Percentiles rank a stretch among this genome's conserved stretches.
phyloP scores from a whole-genome alignment of 306 rosid genomes.

The Spatholobus suberectus region DNA sequence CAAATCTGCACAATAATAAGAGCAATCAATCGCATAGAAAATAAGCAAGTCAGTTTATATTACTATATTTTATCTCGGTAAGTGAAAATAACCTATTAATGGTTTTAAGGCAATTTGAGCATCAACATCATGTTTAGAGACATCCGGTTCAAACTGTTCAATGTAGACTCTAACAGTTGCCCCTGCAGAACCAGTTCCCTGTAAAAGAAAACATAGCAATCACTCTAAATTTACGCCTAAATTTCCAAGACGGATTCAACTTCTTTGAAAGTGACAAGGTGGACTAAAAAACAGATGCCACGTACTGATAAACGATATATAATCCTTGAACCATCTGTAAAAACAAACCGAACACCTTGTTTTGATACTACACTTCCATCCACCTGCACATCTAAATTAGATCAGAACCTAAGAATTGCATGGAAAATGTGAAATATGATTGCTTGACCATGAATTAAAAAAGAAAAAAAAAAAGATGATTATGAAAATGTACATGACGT shows the following conservation, averaged over 20 bases:
- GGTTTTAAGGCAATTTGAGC: constrained; percentile 93
- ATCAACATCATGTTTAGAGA: constrained; percentile 77
- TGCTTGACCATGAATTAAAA: constrained; percentile 28
- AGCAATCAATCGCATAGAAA: background rate
- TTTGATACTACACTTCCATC: constrained; percentile 89
- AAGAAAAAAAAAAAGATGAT: background rate
- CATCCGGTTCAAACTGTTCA: constrained; percentile 87
- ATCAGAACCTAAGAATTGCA: constrained; percentile 11
- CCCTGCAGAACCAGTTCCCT: constrained; percentile 99
- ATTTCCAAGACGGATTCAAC: constrained; percentile 21
- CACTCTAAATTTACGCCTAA: constrained; percentile 9
- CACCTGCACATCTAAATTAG: constrained; percentile 56
- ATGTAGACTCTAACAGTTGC: constrained; percentile 93
- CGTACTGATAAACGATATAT: constrained; percentile 94
- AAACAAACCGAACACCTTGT: constrained; percentile 96
- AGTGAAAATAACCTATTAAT: constrained; percentile 67
- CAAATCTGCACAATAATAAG: constrained; percentile 65
- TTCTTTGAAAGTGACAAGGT: background rate
- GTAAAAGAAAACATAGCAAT: constrained; percentile 36
- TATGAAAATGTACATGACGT: constrained; percentile 12
- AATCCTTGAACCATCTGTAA: constrained; percentile 94
- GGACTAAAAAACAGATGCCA: constrained; percentile 12
- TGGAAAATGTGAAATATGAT: constrained; percentile 24
- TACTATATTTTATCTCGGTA: background rate
- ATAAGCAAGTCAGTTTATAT: constrained; percentile 4